Conservation (phyloP, 768 basidiomycete genomes). For the Collybia mongolica region DNA sequence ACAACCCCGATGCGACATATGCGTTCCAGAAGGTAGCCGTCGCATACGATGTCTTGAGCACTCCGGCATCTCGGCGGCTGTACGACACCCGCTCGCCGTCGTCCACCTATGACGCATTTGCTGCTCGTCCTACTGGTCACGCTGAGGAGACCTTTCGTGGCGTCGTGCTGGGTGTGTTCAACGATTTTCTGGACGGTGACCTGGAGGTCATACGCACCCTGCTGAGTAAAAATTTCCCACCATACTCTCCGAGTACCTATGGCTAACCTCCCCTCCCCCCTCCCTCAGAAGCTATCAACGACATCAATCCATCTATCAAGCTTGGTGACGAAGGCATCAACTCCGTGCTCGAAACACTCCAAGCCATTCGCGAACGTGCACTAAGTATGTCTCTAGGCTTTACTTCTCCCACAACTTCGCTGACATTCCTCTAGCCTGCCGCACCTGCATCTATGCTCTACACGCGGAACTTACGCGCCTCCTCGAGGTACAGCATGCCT, state of each 20-base stretch:
- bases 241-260: neutral
- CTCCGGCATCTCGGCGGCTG: conserved; percentile 60
- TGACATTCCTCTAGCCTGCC: conserved; percentile 52
- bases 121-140: conserved; percentile 47
- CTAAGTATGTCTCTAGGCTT: conserved; percentile 52
- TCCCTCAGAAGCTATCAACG: conserved; percentile 65
- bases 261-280: neutral
- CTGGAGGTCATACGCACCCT: conserved; percentile 80
- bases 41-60: conserved; percentile 79
- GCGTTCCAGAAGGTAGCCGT: conserved; percentile 88
- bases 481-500: conserved; percentile 78
- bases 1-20: conserved; percentile 71
- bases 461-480: conserved; percentile 72
- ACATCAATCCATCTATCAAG: conserved; percentile 75
- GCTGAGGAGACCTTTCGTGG: conserved; percentile 81
- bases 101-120: conserved; percentile 52
- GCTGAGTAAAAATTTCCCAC: conserved; percentile 51
- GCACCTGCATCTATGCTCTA: conserved; percentile 72
- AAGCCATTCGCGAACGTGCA: conserved; percentile 70
- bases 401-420: neutral
- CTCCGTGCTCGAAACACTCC: conserved; percentile 67
- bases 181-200: conserved; percentile 84
- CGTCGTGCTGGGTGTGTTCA: conserved; percentile 72
- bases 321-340: conserved; percentile 80
- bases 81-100: conserved; percentile 63